Base-by-base conservation (phyloP, 164 flowering plant species). In the Piper longum region DNA sequence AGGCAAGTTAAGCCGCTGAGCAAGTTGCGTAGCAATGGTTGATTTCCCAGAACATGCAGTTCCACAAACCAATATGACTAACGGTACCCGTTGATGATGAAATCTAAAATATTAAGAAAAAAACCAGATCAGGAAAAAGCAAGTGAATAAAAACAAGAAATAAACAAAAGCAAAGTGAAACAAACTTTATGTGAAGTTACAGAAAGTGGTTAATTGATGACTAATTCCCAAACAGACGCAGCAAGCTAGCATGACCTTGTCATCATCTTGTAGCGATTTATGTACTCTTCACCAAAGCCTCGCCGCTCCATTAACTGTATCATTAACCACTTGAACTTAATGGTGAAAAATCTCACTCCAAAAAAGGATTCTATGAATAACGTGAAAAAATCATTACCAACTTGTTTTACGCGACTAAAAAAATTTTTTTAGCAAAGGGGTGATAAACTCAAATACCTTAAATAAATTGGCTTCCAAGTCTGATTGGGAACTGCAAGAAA, bases 41-140 rank as follows among this genome's bases (percentile, higher is more conserved):
- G 97, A 90, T 77, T 93, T 93, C 58, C 99, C 99, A 73, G 83
- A 79, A 78, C 97, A 90, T 14, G 99, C 97, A 71, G 99, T 90
- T 64, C 99, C 99, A 77, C 99, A 90, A 2, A 93, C 97, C 79
- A 93, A 96, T 66, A 93, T 85, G 43, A 93, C 96, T 73, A 93
- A 67, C n/a, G 99, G 99, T 51, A 93, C 99, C 68, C 99, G 80
- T 70, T 85, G 96, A 80, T 93, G 99, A 70, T 93, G 99, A 80
- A 93, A 93, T 75, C 99, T 93, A 26, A 26, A 61, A 63, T 68
- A 68, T 42, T 18, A 48, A 40, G 65, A 16, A 40, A 41, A 18
- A 4, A 60, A 60, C 17, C 16, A 60, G 17, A 8, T 5, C 18
- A 43, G 16, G 4, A 17, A 60, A 41, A 12, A 14, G 8, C 11